Evolutionary conservation across 106 monocot genomes (phyloP), one percentile per base, ranked within the genome.

Genomic region (Dendrobium chrysotoxum): DNA sequence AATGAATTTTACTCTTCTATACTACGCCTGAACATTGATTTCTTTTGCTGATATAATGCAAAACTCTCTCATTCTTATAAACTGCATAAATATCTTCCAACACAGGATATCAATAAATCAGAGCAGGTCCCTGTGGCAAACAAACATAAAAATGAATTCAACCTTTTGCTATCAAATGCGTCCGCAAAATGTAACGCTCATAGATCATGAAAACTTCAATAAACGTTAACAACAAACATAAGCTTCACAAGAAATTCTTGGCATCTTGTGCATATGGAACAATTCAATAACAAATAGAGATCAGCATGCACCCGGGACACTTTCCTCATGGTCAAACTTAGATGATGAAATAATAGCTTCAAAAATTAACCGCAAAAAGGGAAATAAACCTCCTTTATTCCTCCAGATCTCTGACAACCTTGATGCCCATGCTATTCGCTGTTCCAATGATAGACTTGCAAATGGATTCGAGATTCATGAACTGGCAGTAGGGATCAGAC

Each of bases 361-460:
- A 74, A 41, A 74, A 9, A 20, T 21, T 28, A 31, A 70, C 3
- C n/a, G 20, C 74, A 7, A 74, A 53, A 47, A 28, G 28, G 28
- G 53, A 53, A 25, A 53, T 9, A 77, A 77, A 39, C 26, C 26
- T 57, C 20, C 38, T 50, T 21, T 18, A 78, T 35, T 38, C 45
- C 47, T 72, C 87, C 30, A 90, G 83, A 82, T 90, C 90, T 83
- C 81, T 87, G 72, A 87, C 87, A 38, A 90, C 80, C 68, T 85
- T 73, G 54, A 90, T 87, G 40, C 90, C 90, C 90, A 90, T 87
- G 26, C 84, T 85, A 55, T 83, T 87, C 11, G 90, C 90, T 0
- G 90, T 90, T 65, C 87, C 90, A 38, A 90, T 87, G 75, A 90
- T 90, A 20, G 90, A 87, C 76, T 90, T 90, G 81, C 87, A 90